phyloP scores from a whole-genome alignment of 305 asterid genomes.

The Fraxinus angustifolia region DNA sequence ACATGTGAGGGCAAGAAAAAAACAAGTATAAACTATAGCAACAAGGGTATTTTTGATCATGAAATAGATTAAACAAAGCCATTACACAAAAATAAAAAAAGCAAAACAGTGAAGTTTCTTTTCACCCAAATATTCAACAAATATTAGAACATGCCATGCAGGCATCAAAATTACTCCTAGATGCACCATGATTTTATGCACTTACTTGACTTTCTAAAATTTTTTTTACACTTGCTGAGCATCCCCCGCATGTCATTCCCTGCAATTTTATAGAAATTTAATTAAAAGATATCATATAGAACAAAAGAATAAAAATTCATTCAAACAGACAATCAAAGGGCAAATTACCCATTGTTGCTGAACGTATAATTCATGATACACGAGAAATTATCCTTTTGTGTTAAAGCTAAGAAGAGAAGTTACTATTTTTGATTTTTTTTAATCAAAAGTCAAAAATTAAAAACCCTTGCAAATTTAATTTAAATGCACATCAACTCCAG shows the following conservation, averaged over 20 bases:
- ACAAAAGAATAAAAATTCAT: neutral
- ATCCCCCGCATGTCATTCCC: slow-evolving; percentile 64
- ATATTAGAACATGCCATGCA: neutral
- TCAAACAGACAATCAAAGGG: neutral
- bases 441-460: neutral
- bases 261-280: slow-evolving; percentile 11
- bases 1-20: neutral
- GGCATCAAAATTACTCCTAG: neutral
- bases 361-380: neutral
- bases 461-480: neutral
- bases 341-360: neutral
- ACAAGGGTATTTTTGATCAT: neutral
- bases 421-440: neutral
- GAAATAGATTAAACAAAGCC: neutral
- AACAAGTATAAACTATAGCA: neutral
- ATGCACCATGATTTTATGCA: slow-evolving; percentile 8
- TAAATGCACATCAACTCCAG: neutral
- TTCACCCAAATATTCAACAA: neutral
- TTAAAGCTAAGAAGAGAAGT: neutral
- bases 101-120: neutral
- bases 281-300: neutral
- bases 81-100: neutral
- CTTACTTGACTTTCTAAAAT: slow-evolving; percentile 96
- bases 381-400: neutral
- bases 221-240: slow-evolving; percentile 78